A percentile compares a stretch with the other conserved stretches of the same genome.
Conservation (phyloP, 192 early-diverging fungal genomes). For the Coemansia sp. region DNA sequence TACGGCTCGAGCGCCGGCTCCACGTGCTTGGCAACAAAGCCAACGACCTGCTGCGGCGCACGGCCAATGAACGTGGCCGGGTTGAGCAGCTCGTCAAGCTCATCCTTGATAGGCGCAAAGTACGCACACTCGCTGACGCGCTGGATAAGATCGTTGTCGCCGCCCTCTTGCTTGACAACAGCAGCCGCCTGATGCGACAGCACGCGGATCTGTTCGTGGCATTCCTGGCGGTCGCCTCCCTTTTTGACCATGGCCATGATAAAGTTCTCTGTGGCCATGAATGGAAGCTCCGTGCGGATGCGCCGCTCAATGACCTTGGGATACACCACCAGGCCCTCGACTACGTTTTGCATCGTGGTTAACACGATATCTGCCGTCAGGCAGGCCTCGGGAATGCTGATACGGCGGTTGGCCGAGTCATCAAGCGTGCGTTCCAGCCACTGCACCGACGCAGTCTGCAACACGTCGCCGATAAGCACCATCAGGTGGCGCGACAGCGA, state of each 20-base stretch:
- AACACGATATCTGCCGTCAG: conserved; percentile 96
- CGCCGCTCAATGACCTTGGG: conserved; percentile 89
- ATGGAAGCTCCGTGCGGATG: conserved; percentile 93
- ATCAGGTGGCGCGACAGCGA: conserved; percentile 93
- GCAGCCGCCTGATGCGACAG: conserved; percentile 89
- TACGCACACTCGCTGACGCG: conserved; percentile 78
- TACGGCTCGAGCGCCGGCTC: conserved; percentile 79
- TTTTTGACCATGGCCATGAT: conserved; percentile 99
- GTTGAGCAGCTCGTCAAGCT: conserved; percentile 77
- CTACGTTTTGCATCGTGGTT: conserved; percentile 93
- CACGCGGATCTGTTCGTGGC: conserved; percentile 97
- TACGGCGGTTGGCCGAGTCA: conserved; percentile 94
- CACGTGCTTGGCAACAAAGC: conserved; percentile 81
- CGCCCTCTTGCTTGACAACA: conserved; percentile 88
- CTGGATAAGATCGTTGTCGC: conserved; percentile 94
- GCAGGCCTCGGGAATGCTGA: conserved; percentile 95
- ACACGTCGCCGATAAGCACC: conserved; percentile 81
- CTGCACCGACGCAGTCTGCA: conserved; percentile 89
- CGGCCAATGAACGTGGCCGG: conserved; percentile 92
- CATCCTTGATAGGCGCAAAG: conserved; percentile 82
- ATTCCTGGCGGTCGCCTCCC: conserved; percentile 92
- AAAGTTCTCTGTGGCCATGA: conserved; percentile 99
- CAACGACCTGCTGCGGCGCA: conserved; percentile 90
- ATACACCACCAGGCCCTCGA: conserved; percentile 96
- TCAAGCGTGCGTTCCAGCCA: conserved; percentile 98